phyloP scores from a whole-genome alignment of 2,329 filamentous ascomycete genomes.

The Ophiosphaerella narmari region DNA sequence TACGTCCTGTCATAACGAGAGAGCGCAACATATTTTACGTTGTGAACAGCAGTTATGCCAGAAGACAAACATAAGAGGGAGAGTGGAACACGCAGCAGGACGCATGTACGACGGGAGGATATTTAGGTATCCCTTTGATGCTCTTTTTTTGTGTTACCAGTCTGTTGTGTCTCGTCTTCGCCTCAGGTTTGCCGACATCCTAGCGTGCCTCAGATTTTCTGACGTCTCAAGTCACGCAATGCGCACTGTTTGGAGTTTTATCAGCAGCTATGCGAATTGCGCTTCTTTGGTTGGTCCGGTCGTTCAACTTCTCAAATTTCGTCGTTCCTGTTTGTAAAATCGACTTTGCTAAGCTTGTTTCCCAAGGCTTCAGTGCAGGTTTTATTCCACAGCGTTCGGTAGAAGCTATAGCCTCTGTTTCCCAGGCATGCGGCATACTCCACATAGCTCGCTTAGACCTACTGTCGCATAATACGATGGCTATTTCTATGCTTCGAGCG shows the following conservation, averaged over 20 bases:
- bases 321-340: neutral
- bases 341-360: neutral
- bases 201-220: constrained; percentile 11
- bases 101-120: too few species aligned
- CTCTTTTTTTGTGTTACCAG: neutral
- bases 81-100: too few species aligned
- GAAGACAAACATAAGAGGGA: too few species aligned
- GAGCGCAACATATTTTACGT: too few species aligned
- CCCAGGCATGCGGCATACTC: neutral
- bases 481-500: neutral
- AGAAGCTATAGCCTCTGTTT: too few species aligned
- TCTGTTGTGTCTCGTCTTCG: neutral
- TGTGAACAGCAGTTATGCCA: too few species aligned
- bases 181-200: constrained; percentile 1
- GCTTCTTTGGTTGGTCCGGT: neutral
- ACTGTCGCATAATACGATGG: constrained; percentile 1
- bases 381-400: neutral
- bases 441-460: neutral
- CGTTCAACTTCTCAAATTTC: neutral
- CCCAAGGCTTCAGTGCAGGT: neutral
- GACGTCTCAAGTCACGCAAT: constrained; percentile 12
- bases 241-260: constrained; percentile 8
- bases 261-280: constrained; percentile 3
- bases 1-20: too few species aligned
- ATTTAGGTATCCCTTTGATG: neutral